phyloP scores from a whole-genome alignment of 2,329 filamentous ascomycete species.

The Waltergamsia citrina region DNA sequence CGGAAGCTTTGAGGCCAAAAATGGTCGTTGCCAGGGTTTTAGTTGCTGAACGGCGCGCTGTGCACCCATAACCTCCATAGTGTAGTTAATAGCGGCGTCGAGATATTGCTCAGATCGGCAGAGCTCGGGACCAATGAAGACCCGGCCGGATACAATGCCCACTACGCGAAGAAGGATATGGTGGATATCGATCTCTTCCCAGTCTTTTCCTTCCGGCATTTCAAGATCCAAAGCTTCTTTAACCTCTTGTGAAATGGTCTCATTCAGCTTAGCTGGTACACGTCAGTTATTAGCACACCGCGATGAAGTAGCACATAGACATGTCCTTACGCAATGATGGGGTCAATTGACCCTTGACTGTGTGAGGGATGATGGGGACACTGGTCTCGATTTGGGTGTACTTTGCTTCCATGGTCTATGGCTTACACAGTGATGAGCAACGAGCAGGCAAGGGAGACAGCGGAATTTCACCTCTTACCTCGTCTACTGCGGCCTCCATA shows the following conservation, averaged over 20 bases:
- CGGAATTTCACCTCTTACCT: conserved; percentile 2
- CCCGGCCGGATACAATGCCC: conserved; percentile 32
- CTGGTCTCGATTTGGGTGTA: conserved; percentile 19
- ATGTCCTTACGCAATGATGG: conserved; percentile 17
- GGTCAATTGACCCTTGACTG: conserved; percentile 20
- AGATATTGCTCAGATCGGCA: conserved; percentile 33
- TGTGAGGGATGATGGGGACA: conserved; percentile 14
- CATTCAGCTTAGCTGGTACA: conserved; percentile 18
- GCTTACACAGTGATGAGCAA: too few relatives aligned
- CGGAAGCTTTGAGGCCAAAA: conserved; percentile 19
- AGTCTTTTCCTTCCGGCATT: conserved; percentile 25
- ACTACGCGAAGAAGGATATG: conserved; percentile 31
- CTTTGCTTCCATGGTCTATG: conserved; percentile 18
- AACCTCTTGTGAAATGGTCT: conserved; percentile 26
- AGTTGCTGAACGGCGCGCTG: conserved; percentile 17
- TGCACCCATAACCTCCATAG: conserved; percentile 27
- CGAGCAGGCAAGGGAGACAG: too few relatives aligned
- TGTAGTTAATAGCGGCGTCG: conserved; percentile 35
- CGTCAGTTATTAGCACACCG: too few relatives aligned
- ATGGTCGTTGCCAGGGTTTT: conserved; percentile 19
- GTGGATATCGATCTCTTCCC: conserved; percentile 28
- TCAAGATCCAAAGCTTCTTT: conserved; percentile 18
- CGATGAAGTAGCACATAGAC: too few relatives aligned
- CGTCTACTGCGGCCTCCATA: conserved; percentile 6
- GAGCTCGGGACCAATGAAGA: conserved; percentile 37